Conservation (phyloP, 441 rosid genomes). For the Adansonia grandidieri region DNA sequence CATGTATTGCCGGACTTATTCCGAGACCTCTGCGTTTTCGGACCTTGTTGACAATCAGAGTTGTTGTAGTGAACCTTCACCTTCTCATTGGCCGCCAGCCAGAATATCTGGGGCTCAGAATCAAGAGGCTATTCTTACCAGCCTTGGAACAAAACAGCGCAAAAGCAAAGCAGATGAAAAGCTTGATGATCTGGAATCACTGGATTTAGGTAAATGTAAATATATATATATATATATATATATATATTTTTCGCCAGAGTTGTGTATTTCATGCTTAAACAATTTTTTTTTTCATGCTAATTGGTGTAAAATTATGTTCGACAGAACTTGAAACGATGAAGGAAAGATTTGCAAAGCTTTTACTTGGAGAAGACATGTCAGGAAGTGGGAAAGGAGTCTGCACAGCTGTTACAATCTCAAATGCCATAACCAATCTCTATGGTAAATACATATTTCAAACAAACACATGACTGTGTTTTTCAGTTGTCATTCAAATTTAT, state of each 20-base stretch:
- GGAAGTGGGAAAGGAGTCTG: conserved; percentile 77
- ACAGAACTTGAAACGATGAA: conserved; percentile 67
- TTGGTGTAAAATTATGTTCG: conserved; percentile 11
- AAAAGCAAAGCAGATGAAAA: conserved; percentile 37
- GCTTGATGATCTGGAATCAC: conserved; percentile 47
- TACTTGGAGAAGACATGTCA: conserved; percentile 80
- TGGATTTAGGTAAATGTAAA: conserved; percentile 56
- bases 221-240: background rate
- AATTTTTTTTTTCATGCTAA: background rate
- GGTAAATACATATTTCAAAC: conserved; percentile 40
- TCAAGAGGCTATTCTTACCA: conserved; percentile 33
- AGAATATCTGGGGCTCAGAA: conserved; percentile 37
- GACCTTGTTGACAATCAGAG: conserved; percentile 61
- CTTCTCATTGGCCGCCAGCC: conserved; percentile 67
- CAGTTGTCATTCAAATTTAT: background rate
- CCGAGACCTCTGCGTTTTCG: conserved; percentile 66
- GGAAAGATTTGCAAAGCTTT: conserved; percentile 70
- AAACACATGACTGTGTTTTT: background rate
- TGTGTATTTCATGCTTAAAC: background rate
- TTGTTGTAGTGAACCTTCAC: conserved; percentile 72
- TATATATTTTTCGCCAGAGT: background rate
- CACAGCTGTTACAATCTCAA: conserved; percentile 66
- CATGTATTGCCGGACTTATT: conserved; percentile 58
- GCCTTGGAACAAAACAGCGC: conserved; percentile 41
- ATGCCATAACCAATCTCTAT: conserved; percentile 72